Conservation (phyloP, 495 filamentous ascomycete genomes). For the Tetracladium marchalianum region DNA sequence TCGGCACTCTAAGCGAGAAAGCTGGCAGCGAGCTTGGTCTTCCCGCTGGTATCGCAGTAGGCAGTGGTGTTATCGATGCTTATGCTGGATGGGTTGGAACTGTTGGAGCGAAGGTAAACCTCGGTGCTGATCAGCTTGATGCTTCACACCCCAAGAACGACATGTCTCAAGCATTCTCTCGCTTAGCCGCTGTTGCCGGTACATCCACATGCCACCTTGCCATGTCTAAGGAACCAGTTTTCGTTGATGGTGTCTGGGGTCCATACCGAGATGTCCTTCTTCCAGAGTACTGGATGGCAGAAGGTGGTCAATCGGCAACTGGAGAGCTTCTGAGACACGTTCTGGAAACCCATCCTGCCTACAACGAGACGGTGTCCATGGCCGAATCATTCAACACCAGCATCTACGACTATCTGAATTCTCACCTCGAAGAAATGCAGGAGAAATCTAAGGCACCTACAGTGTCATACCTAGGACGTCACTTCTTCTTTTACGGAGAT, state of each 20-base stretch:
- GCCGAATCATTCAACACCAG: constrained; percentile 70
- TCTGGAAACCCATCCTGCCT: constrained; percentile 85
- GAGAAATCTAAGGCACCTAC: constrained; percentile 57
- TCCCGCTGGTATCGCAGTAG: constrained; percentile 80
- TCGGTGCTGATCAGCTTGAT: constrained; percentile 51
- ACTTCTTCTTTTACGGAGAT: constrained; percentile 97
- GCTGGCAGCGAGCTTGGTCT: constrained; percentile 77
- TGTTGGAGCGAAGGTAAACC: constrained; percentile 85
- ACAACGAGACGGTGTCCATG: constrained; percentile 62
- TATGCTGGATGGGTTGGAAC: constrained; percentile 98
- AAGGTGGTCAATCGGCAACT: constrained; percentile 92
- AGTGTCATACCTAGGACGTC: constrained; percentile 75
- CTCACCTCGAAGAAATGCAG: constrained; percentile 69
- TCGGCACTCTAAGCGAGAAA: constrained; percentile 74
- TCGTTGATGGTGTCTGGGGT: constrained; percentile 92
- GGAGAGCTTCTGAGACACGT: constrained; percentile 91
- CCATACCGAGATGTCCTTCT: constrained; percentile 91
- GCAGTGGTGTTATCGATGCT: constrained; percentile 93
- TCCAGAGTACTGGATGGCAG: constrained; percentile 87
- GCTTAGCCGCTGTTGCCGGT: constrained; percentile 89
- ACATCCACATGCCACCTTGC: constrained; percentile 96
- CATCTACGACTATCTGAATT: constrained; percentile 91
- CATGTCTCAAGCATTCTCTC: constrained; percentile 81
- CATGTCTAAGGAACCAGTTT: constrained; percentile 85
- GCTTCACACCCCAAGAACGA: constrained; percentile 58